phyloP scores from a whole-genome alignment of 148 eudicot genomes.

The Chenopodium formosanum region DNA sequence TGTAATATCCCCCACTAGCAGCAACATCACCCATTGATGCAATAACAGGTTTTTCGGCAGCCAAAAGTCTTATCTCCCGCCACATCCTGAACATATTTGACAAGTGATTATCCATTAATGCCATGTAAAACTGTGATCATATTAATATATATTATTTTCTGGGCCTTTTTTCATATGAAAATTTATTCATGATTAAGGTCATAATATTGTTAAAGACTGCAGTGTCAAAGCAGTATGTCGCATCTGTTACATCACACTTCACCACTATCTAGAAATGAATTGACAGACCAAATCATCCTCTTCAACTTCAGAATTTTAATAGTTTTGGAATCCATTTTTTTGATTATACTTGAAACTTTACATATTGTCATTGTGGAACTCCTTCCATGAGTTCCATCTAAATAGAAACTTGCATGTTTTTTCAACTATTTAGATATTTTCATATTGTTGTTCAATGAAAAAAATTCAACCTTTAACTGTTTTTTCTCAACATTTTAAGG shows the following conservation, averaged over 20 bases:
- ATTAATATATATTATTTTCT: neutral
- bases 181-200: neutral
- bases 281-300: neutral
- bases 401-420: neutral
- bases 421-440: neutral
- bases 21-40: constrained; percentile 98
- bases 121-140: neutral
- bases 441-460: too few relatives aligned
- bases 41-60: constrained; percentile 76
- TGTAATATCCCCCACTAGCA: constrained; percentile 98
- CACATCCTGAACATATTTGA: constrained; percentile 68
- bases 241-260: neutral
- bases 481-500: neutral
- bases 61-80: constrained; percentile 91
- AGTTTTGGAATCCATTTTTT: neutral
- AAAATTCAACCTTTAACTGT: neutral
- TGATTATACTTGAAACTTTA: neutral
- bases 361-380: too few relatives aligned
- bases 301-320: neutral
- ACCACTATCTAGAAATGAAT: neutral
- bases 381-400: neutral
- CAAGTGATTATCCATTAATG: neutral
- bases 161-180: neutral
- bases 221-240: neutral
- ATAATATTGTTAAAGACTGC: neutral